A percentile compares a stretch with the other conserved stretches of the same genome.
Conservation (phyloP, 495 filamentous ascomycete genomes). For the Aspergillus cavernicola region DNA sequence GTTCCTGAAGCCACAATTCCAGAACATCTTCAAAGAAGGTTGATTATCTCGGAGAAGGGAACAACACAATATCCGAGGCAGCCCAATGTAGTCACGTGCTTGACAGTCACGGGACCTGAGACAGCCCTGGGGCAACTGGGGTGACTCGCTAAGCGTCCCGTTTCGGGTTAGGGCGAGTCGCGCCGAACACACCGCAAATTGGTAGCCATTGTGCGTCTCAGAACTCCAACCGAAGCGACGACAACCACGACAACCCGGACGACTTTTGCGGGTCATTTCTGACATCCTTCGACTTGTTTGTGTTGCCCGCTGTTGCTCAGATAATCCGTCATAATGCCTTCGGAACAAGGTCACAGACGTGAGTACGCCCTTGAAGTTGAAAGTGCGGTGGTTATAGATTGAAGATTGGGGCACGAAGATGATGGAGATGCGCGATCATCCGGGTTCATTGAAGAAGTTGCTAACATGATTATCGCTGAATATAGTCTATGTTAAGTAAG, state of each 20-base stretch:
- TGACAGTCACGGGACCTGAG: conserved; percentile 33
- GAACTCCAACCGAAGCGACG: conserved; percentile 42
- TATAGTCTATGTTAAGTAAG: conserved; percentile 93
- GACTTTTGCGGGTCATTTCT: conserved; percentile 47
- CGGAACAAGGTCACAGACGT: conserved; percentile 81
- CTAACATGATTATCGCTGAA: conserved; percentile 33
- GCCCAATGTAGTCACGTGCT: conserved; percentile 16
- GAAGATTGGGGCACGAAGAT: not conserved
- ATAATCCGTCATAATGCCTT: conserved; percentile 68
- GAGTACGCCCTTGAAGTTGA: conserved; percentile 42
- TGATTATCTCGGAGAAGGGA: conserved; percentile 18
- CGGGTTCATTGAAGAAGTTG: conserved; percentile 20
- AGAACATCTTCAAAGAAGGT: not conserved
- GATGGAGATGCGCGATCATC: conserved; percentile 4
- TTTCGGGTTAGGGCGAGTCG: conserved; percentile 39
- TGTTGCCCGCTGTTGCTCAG: conserved; percentile 41
- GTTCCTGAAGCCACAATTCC: conserved; percentile 14
- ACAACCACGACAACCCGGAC: conserved; percentile 49
- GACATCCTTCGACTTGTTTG: conserved; percentile 46
- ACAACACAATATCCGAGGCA: conserved; percentile 18
- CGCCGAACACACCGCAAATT: conserved; percentile 44
- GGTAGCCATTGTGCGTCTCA: conserved; percentile 36
- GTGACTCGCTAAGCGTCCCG: conserved; percentile 34
- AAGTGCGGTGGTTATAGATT: not conserved
- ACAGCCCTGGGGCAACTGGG: conserved; percentile 33